These are phyloP conservation scores for Excoecaria agallocha DNA, from an alignment of 345 rosid species.

Conservation along the genomic window DNA sequence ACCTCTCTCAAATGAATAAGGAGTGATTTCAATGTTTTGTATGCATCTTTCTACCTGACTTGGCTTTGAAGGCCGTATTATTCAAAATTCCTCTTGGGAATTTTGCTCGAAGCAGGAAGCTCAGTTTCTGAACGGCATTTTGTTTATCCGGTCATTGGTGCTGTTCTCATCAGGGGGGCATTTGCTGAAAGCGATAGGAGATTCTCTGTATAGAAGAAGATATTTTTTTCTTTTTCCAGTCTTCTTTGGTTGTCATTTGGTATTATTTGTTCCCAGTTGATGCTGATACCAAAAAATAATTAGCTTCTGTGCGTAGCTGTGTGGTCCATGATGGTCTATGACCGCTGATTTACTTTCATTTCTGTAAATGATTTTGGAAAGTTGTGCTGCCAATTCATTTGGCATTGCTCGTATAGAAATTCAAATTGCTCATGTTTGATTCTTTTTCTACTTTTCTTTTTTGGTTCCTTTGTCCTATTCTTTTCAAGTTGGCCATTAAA, in stretches of 20 bases:
- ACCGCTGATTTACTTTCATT: background rate
- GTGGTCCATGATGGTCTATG: no score
- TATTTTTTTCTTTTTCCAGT: background rate
- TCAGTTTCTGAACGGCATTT: constrained; percentile 22
- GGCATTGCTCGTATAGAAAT: no score
- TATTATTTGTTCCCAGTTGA: background rate
- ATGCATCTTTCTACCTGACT: background rate
- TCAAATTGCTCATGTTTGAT: no score
- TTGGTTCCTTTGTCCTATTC: no score
- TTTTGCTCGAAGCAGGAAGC: constrained; percentile 19
- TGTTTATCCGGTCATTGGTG: constrained; percentile 15
- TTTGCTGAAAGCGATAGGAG: background rate
- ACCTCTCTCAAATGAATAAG: constrained; percentile 32
- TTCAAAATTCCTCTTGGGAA: background rate
- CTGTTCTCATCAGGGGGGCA: background rate
- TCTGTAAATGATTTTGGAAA: background rate
- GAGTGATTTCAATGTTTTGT: constrained; percentile 21
- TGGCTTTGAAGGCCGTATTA: background rate
- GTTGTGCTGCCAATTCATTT: background rate
- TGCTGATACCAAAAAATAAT: background rate
- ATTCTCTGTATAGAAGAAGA: constrained; percentile 7
- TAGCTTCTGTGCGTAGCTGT: no score
- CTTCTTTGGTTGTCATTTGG: no score
- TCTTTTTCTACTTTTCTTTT: no score
- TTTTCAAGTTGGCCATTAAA: no score